A percentile compares a stretch with the other conserved stretches of the same genome.
Conservation (phyloP, 805 yeast genomes). For the Phaffomyces antillensis region DNA sequence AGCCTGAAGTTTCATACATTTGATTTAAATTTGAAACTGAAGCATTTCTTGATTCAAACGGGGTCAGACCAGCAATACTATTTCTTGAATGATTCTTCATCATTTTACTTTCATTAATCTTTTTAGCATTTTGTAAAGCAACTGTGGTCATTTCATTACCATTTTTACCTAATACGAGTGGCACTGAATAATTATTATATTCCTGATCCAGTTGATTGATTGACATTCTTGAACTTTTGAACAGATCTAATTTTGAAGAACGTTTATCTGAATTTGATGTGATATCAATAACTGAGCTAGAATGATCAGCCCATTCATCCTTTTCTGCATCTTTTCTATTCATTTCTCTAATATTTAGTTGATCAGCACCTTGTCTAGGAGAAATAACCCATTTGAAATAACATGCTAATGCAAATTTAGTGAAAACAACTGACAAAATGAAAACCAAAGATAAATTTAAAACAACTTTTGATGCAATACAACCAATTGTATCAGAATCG, state of each 20-base stretch:
- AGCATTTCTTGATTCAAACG: constrained; percentile 20
- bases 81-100: constrained; percentile 12
- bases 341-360: constrained; percentile 52
- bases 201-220: constrained; percentile 12
- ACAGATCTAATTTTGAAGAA: constrained; percentile 27
- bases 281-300: constrained; percentile 35
- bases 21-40: constrained; percentile 20
- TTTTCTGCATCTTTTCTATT: constrained; percentile 56
- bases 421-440: constrained; percentile 70
- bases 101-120: not conserved
- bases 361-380: constrained; percentile 72
- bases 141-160: constrained; percentile 41
- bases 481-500: constrained; percentile 87
- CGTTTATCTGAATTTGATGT: constrained; percentile 40
- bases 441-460: constrained; percentile 75
- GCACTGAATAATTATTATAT: constrained; percentile 6
- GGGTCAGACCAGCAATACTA: constrained; percentile 10
- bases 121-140: constrained; percentile 52
- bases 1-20: constrained; percentile 30
- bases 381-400: constrained; percentile 84
- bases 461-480: constrained; percentile 85
- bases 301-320: constrained; percentile 74
- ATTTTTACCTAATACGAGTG: constrained; percentile 13
- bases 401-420: constrained; percentile 79
- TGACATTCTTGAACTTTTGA: constrained; percentile 30